Evolutionary conservation across 2,329 filamentous ascomycete genomes (phyloP).

Genomic region (Aulographum hederae): DNA sequence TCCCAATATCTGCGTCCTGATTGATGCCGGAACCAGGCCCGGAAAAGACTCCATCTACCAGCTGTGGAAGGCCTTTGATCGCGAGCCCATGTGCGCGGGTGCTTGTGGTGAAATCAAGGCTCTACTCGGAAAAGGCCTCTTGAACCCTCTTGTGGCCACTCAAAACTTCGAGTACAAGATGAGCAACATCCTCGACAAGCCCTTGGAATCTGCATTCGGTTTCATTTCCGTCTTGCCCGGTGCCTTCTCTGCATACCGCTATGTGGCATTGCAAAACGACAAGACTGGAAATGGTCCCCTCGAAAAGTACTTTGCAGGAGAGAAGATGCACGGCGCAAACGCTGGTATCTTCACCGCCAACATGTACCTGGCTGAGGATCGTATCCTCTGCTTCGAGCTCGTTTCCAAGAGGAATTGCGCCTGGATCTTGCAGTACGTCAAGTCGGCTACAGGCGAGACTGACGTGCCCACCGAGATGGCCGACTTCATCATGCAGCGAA

Average conservation of each 20-base stretch:
- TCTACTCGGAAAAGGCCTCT: conserved; percentile 82
- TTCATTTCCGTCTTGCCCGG: conserved; percentile 95
- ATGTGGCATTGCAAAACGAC: conserved; percentile 87
- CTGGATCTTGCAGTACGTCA: conserved; percentile 97
- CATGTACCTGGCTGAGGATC: conserved; percentile 97
- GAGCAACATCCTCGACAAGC: conserved; percentile 98
- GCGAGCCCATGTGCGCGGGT: conserved; percentile 93
- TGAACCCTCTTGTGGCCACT: conserved; percentile 86
- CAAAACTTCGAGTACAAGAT: conserved; percentile 99
- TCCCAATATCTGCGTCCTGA: conserved; percentile 88
- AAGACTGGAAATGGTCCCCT: conserved; percentile 83
- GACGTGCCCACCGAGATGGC: conserved; percentile 90
- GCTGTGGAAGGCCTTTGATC: conserved; percentile 94
- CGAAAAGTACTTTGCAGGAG: conserved; percentile 92
- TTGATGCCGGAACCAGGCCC: conserved; percentile 90
- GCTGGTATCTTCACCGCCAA: conserved; percentile 97
- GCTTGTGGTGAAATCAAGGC: conserved; percentile 98
- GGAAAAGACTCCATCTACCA: conserved; percentile 93
- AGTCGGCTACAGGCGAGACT: conserved; percentile 89
- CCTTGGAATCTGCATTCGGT: conserved; percentile 88
- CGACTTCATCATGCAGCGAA: conserved; percentile 85
- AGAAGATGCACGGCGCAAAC: conserved; percentile 84
- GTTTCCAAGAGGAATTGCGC: conserved; percentile 94
- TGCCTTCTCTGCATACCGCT: conserved; percentile 96
- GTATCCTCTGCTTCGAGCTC: conserved; percentile 96